Evolutionary conservation across 768 basidiomycete genomes (phyloP), one percentile per base, ranked within the genome.

Genomic region (Kwoniella mangroviensis): DNA sequence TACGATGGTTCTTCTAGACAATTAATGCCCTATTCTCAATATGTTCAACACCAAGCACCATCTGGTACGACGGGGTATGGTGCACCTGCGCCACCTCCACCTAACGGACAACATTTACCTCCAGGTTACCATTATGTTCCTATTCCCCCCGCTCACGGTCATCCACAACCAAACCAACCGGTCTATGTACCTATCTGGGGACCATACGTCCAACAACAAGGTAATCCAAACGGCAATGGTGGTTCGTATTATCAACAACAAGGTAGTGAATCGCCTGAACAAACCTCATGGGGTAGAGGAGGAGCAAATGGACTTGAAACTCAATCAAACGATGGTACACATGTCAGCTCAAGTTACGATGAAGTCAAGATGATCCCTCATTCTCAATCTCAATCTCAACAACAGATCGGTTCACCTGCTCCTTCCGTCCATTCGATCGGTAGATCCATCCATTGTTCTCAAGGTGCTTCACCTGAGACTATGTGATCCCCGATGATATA

Each of bases 101-200:
- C 63, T n/a, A 53, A 67, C 15, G 34, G 34, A 34, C 41, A 49
- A 19, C 74, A 73, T 28, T 61, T 70, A 9, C 70, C 74, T 22
- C 74, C 75, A 12, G 77, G 77, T 24, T 79, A 79, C 49, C 77
- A 79, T 63, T 79, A 79, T 62, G 70, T 79, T 7, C 77, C 77
- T 15, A 69, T 76, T 28, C 67, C 58, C 11, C 64, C 68, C 10
- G 55, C 64, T 5, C 73, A 74, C 22, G 69, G 68, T 40, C 69
- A 72, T 42, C 66, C 71, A 60, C 74, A 72, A 28, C 66, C 68
- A 10, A 17, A 45, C 34, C 72, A 73, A 57, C 67, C 71, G 15
- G 70, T 73, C 65, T 75, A 73, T 52, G 69, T 73, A 19, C 71
- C 74, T 24, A 66, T 74, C 22, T 74, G 67, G 69, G 64, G 67